phyloP scores from a whole-genome alignment of 257 asterid genomes.

The Solanum sejunctum region DNA sequence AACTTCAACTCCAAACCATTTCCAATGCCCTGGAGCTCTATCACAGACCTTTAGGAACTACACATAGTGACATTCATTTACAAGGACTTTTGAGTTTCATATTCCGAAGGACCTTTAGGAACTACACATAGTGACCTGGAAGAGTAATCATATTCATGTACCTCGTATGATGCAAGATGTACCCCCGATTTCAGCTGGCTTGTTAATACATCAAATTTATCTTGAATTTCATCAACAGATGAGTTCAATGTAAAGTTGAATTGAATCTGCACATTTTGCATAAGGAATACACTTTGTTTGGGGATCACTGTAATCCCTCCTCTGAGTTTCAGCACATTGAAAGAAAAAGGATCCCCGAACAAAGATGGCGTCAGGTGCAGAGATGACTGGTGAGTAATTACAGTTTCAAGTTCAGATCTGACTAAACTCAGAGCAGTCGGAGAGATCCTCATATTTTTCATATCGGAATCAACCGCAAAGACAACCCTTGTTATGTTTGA shows the following conservation, averaged over 20 bases:
- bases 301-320: slow-evolving; percentile 91
- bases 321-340: slow-evolving; percentile 69
- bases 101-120: too few species aligned
- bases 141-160: slow-evolving; percentile 8
- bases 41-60: neutral
- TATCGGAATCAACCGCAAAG: slow-evolving; percentile 55
- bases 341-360: slow-evolving; percentile 70
- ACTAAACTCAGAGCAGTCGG: slow-evolving; percentile 43
- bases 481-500: slow-evolving; percentile 56
- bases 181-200: slow-evolving; percentile 70
- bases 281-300: slow-evolving; percentile 64
- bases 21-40: neutral
- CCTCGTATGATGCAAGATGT: slow-evolving; percentile 74
- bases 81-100: neutral
- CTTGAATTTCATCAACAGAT: slow-evolving; percentile 57
- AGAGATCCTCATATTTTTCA: slow-evolving; percentile 3
- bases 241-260: slow-evolving; percentile 93
- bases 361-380: slow-evolving; percentile 50
- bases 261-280: slow-evolving; percentile 60
- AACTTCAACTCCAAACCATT: neutral
- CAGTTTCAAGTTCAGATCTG: slow-evolving; percentile 23
- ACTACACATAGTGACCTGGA: too few species aligned
- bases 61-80: neutral
- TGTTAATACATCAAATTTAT: slow-evolving; percentile 52
- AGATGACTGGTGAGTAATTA: slow-evolving; percentile 24